Percentiles rank a stretch among this genome's conserved stretches.
These are phyloP conservation scores for Ochetophila trinervis DNA, from an alignment of 306 rosid genomes.

Conservation along the genomic window DNA sequence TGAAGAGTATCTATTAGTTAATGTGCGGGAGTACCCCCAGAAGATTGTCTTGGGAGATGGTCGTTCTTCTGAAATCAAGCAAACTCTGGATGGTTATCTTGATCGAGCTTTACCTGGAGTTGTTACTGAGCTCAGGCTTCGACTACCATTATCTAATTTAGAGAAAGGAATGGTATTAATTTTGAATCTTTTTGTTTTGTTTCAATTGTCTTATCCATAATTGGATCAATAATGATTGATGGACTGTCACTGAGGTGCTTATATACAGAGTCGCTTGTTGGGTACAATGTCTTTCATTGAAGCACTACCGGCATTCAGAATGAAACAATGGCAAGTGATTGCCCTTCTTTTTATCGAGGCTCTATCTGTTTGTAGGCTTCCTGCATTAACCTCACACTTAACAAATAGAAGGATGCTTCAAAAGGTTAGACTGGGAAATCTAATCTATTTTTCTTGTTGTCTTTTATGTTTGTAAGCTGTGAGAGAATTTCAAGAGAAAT, in stretches of 20 bases:
- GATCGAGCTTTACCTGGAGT: constrained; percentile 78
- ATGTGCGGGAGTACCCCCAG: constrained; percentile 64
- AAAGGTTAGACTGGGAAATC: constrained; percentile 48
- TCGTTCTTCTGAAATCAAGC: constrained; percentile 84
- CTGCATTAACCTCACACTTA: constrained; percentile 59
- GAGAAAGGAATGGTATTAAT: constrained; percentile 82
- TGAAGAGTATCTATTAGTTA: constrained; percentile 62
- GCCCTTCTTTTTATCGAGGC: constrained; percentile 77
- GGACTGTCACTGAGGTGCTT: constrained; percentile 14
- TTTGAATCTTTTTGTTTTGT: constrained; percentile 14
- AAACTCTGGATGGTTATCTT: constrained; percentile 77
- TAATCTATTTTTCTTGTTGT: constrained; percentile 3
- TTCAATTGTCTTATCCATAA: neutral
- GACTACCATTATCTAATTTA: constrained; percentile 72
- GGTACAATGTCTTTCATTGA: constrained; percentile 85
- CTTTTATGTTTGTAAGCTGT: constrained; percentile 6
- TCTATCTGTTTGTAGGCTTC: constrained; percentile 73
- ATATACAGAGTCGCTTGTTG: constrained; percentile 59
- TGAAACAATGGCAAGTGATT: constrained; percentile 86
- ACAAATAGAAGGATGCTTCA: constrained; percentile 56
- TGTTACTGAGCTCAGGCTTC: constrained; percentile 64
- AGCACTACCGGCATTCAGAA: constrained; percentile 78
- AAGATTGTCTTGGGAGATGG: constrained; percentile 74
- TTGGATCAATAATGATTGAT: constrained; percentile 8
- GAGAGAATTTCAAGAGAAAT: neutral